phyloP scores from a whole-genome alignment of 441 rosid genomes.

The Kokia cookei region DNA sequence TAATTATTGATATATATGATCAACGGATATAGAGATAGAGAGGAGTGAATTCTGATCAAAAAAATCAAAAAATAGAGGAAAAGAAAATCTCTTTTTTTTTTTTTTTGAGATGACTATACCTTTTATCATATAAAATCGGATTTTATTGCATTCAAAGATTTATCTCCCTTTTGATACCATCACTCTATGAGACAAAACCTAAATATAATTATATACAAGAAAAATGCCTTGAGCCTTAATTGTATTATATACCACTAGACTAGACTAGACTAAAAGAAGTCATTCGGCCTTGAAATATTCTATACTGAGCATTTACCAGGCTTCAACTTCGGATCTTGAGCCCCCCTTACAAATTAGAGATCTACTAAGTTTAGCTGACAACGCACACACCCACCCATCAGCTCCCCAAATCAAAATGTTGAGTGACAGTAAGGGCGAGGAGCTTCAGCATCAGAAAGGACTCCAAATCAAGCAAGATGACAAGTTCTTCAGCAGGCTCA shows the following conservation, averaged over 20 bases:
- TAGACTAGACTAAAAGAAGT: neutral
- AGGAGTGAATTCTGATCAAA: too few relatives aligned
- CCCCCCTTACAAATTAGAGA: constrained; percentile 1
- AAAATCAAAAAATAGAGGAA: too few relatives aligned
- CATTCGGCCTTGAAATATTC: neutral
- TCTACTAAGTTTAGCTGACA: neutral
- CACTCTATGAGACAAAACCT: neutral
- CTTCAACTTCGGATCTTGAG: constrained; percentile 31
- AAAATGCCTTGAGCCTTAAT: neutral
- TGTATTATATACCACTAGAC: neutral
- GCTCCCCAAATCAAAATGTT: constrained; percentile 15
- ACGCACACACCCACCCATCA: neutral
- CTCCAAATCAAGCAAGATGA: constrained; percentile 38
- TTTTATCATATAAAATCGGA: too few relatives aligned
- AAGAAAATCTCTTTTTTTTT: too few relatives aligned
- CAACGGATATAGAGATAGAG: too few relatives aligned
- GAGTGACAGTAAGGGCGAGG: neutral
- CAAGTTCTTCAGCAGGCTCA: constrained; percentile 41
- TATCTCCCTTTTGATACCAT: neutral
- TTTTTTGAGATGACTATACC: too few relatives aligned
- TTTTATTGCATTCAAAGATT: neutral
- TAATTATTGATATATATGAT: too few relatives aligned
- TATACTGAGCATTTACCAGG: constrained; percentile 3
- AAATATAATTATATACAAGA: neutral
- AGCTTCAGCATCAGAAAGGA: neutral